These are phyloP conservation scores for Microcyclosporella mali DNA, from an alignment of 2,329 filamentous ascomycete species.

Conservation along the genomic window DNA sequence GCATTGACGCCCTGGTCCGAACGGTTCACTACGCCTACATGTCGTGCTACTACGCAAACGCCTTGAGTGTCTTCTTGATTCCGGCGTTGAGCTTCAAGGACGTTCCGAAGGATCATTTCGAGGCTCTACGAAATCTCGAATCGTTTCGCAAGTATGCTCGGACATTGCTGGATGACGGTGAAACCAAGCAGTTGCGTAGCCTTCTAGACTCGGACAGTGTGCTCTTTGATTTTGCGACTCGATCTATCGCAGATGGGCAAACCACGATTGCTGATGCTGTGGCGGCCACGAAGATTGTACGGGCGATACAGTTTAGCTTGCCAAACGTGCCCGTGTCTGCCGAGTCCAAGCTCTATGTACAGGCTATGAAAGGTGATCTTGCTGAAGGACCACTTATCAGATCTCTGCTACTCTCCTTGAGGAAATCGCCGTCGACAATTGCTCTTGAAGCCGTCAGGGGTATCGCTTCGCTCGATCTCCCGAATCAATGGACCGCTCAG, in stretches of 20 bases:
- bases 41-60: constrained; percentile 78
- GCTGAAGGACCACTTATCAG: constrained; percentile 46
- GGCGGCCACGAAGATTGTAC: constrained; percentile 31
- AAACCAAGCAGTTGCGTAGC: constrained; percentile 36
- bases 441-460: constrained; percentile 38
- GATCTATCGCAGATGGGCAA: constrained; percentile 32
- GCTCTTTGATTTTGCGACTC: constrained; percentile 44
- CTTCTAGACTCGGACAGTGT: constrained; percentile 57
- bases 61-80: constrained; percentile 58
- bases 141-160: constrained; percentile 54
- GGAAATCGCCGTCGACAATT: constrained; percentile 53
- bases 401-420: constrained; percentile 52
- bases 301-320: constrained; percentile 33
- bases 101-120: constrained; percentile 56
- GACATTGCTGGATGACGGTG: constrained; percentile 25
- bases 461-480: constrained; percentile 4
- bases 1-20: constrained; percentile 64
- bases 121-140: constrained; percentile 60
- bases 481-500: not conserved
- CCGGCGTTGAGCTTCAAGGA: constrained; percentile 30
- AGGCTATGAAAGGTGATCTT: constrained; percentile 54
- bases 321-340: constrained; percentile 33
- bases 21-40: constrained; percentile 67
- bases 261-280: constrained; percentile 38
- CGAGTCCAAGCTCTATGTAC: constrained; percentile 52